Evolutionary conservation across 2,329 filamentous ascomycete species (phyloP).

Genomic region (Calonectria ilicicola): DNA sequence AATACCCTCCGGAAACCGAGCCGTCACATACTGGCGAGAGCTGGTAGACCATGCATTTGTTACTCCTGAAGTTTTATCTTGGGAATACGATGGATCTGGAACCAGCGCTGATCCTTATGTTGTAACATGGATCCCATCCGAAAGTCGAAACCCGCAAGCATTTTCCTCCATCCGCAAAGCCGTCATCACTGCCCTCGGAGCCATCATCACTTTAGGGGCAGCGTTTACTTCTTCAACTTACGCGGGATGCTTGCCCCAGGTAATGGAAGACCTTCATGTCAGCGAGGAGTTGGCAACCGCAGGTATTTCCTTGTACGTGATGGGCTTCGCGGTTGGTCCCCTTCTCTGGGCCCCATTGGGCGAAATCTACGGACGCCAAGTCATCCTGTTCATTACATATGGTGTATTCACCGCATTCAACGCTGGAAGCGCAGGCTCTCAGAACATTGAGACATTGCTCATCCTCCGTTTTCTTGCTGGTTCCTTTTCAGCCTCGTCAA

Average conservation of each 20-base stretch:
- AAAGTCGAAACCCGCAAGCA: slow-evolving; percentile 4
- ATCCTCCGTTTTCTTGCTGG: slow-evolving; percentile 82
- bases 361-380: slow-evolving; percentile 76
- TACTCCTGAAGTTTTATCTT: not conserved
- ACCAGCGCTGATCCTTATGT: not conserved
- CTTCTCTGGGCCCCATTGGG: slow-evolving; percentile 81
- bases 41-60: slow-evolving; percentile 5
- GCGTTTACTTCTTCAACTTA: slow-evolving; percentile 13
- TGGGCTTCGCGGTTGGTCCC: slow-evolving; percentile 69
- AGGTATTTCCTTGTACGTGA: slow-evolving; percentile 31
- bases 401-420: slow-evolving; percentile 78
- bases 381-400: slow-evolving; percentile 68
- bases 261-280: not conserved
- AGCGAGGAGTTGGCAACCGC: slow-evolving; percentile 10
- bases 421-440: slow-evolving; percentile 78
- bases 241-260: slow-evolving; percentile 1
- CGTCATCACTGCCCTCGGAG: slow-evolving; percentile 9
- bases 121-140: slow-evolving; percentile 1
- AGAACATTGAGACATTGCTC: slow-evolving; percentile 79
- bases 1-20: not conserved
- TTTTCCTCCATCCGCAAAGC: slow-evolving; percentile 7
- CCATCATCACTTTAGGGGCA: slow-evolving; percentile 11
- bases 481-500: slow-evolving; percentile 83
- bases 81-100: slow-evolving; percentile 12
- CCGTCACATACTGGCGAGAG: not conserved